Conservation (phyloP, 176 grass and related monocot species). For the Aegilops sharonensis region DNA sequence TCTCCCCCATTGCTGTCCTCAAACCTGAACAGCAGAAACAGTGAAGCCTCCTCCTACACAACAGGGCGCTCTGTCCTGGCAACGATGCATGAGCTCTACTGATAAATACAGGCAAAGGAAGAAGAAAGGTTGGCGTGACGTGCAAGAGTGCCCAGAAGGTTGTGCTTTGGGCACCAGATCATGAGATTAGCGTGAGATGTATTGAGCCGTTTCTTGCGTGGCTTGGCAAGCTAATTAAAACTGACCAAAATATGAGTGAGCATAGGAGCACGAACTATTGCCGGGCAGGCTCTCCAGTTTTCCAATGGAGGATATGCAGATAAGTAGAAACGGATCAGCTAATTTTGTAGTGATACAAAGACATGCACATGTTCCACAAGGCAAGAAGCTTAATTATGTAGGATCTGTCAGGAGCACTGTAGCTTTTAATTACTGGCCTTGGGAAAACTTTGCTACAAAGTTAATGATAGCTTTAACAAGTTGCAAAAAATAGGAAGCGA, state of each 20-base stretch:
- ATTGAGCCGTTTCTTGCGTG: background rate
- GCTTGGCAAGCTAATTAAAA: background rate
- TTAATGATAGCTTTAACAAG: background rate
- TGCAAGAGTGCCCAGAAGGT: background rate
- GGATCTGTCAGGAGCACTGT: background rate
- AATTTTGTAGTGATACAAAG: background rate
- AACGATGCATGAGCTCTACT: background rate
- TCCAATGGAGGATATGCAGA: background rate
- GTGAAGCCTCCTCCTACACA: background rate
- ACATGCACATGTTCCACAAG: background rate
- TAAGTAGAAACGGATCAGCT: background rate
- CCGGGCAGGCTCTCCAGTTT: background rate
- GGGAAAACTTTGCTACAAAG: background rate
- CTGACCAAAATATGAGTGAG: background rate
- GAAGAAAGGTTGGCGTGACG: background rate
- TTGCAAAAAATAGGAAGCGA: background rate
- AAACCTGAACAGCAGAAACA: conserved; percentile 8
- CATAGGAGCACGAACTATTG: background rate
- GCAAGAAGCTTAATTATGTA: background rate
- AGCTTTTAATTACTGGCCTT: background rate
- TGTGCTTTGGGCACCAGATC: background rate
- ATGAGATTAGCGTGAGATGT: conserved; percentile 1
- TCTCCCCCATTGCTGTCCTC: conserved; percentile 62
- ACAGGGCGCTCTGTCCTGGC: background rate
- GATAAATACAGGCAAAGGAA: background rate